Base-by-base conservation (phyloP, 2,329 filamentous ascomycete species). In the Sarocladium brachiariae region DNA sequence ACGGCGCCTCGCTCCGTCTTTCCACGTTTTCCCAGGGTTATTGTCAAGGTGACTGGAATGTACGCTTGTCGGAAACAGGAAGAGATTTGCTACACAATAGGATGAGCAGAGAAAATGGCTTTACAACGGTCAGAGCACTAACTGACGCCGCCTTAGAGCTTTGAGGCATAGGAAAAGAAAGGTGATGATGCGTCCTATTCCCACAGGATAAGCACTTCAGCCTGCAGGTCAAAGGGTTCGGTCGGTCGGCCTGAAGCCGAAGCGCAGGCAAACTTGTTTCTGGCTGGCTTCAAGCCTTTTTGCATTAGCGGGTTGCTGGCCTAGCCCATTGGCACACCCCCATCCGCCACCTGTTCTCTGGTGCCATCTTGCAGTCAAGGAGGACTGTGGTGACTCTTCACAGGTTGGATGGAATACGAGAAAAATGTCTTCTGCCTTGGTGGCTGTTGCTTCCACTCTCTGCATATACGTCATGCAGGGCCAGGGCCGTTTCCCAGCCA, bases 401-500 rank as follows among this genome's bases (percentile, higher is more conserved):
- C n/a, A n/a, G n/a, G n/a, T n/a, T n/a, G n/a, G n/a, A n/a, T n/a
- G 16, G 39, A 33, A 47, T 47, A 47, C 43, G 43, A 47, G 43
- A 47, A 47, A 45, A 21, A 39, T 43, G 39, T 4, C 39, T 43
- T 25, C n/a, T 43, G 39, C 23, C 39, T 43, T 25, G 27, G 7
- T 30, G 27, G 39, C 11, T 43, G 21, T 23, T 33, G 24, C 43
- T 31, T 6, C 3, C 24, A 33, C 11, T 45, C 25, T 31, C 11
- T 47, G 43, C 43, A 47, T 47, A 47, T 25, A 47, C 43, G 25
- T 47, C 43, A 47, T 33, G 43, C 43, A 47, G 25, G 43, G 43
- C 43, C 25, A 30, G 13, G 13, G 39, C 23, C 43, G 16, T 21
- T 19, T 47, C 16, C 6, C n/a, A 19, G 43, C 24, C 43, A 19